Base-by-base conservation (phyloP, 176 grass and related monocot genomes). In the Bonia amplexicaulis region DNA sequence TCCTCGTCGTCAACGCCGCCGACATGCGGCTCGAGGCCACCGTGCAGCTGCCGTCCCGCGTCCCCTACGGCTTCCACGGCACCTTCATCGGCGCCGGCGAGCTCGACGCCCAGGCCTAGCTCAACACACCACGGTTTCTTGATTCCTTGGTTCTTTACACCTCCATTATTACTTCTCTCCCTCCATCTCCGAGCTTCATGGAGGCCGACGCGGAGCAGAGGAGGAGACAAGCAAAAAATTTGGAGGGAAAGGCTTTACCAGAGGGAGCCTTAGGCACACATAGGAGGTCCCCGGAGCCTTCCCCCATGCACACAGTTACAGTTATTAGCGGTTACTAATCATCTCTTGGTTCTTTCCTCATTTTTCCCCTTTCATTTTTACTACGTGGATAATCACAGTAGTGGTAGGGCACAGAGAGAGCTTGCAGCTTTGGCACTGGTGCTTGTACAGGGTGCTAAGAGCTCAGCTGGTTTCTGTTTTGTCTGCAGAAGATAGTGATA, bases 31-130 rank as follows among this genome's bases (percentile, higher is more conserved):
- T 97, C 0, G 92, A 97, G 82, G 95, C 95, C 69, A 81, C 92
- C 16, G 92, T 97, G n/a, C 85, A 87, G 82, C 87, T 97, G 35
- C 95, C 92, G 2, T 95, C 95, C 0, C 89, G 95, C 0, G 95
- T 97, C 2, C 95, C 95, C 4, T 97, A 97, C 29, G 95, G 95
- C 14, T 97, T 97, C 91, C 95, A 97, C 42, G 95, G 95, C 55
- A 95, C 95, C 17, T 97, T 97, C 73, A 85, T 97, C 81, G 63
- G 74, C 48, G 80, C 87, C 6, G 22, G 27, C 9, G 92, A 95
- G 63, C 71, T 97, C 40, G 79, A 89, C 0, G 65, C 89, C 12
- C 92, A 97, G 91, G 86, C 84, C 39, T 94, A 82, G 68, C 2
- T 19, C 12, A 37, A 48, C 23, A 23, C 20, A 14, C 84, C 33